phyloP scores from a whole-genome alignment of 345 rosid genomes.

The Citrus cavaleriei region DNA sequence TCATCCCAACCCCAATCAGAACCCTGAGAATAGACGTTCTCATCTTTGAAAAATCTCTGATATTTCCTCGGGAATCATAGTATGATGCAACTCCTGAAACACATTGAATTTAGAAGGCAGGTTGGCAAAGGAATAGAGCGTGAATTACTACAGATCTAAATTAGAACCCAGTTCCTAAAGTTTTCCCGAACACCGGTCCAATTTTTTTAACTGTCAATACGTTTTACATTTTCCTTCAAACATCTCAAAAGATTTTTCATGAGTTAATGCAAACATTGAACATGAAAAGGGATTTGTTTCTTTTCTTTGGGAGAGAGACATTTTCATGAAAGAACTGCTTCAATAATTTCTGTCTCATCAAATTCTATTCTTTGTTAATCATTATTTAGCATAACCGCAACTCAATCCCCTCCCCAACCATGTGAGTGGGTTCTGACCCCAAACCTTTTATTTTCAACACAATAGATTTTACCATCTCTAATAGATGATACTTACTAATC shows the following conservation, averaged over 20 bases:
- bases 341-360: background rate
- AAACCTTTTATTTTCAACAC: too few species aligned
- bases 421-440: too few species aligned
- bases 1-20: conserved; percentile 80
- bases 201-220: too few species aligned
- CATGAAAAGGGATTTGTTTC: background rate
- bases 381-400: too few species aligned
- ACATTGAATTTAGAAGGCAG: background rate
- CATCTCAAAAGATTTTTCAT: background rate
- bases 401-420: too few species aligned
- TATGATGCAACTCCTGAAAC: conserved; percentile 77
- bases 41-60: conserved; percentile 67
- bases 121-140: background rate
- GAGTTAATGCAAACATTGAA: background rate
- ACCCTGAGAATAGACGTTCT: conserved; percentile 60
- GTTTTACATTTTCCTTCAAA: background rate
- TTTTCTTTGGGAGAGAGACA: background rate
- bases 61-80: conserved; percentile 67
- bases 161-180: too few species aligned
- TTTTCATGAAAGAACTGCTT: background rate
- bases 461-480: too few species aligned
- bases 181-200: too few species aligned
- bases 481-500: background rate
- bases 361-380: too few species aligned
- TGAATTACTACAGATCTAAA: background rate